Conservation (phyloP, 2,329 filamentous ascomycete genomes). For the Xylaria sp. region DNA sequence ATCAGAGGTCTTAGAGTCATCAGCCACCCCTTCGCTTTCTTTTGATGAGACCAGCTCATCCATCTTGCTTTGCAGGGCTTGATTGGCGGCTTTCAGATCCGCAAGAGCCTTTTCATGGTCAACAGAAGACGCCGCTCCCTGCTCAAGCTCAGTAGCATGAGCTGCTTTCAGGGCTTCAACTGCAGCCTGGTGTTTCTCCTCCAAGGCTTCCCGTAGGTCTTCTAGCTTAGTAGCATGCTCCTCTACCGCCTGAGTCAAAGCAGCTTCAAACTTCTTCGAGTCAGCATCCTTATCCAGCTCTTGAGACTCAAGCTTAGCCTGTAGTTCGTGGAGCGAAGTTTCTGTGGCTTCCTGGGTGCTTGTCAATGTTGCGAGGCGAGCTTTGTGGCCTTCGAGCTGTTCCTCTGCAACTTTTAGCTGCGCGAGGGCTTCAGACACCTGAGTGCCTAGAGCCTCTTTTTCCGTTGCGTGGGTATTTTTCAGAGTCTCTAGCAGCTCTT, state of each 20-base stretch:
- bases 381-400: constrained; percentile 57
- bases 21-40: constrained; percentile 52
- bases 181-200: constrained; percentile 56
- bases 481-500: constrained; percentile 54
- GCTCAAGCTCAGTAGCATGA: constrained; percentile 56
- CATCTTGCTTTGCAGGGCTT: constrained; percentile 60
- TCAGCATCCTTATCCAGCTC: constrained; percentile 49
- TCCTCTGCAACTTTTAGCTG: constrained; percentile 58
- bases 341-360: constrained; percentile 56
- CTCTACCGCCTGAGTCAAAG: constrained; percentile 47
- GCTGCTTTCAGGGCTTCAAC: constrained; percentile 59
- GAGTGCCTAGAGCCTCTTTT: constrained; percentile 52
- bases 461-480: constrained; percentile 57
- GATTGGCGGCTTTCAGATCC: constrained; percentile 58
- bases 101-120: constrained; percentile 56
- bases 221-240: constrained; percentile 58
- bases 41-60: constrained; percentile 57
- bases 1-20: constrained; percentile 51
- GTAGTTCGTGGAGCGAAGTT: constrained; percentile 54
- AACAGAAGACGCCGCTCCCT: constrained; percentile 51
- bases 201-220: constrained; percentile 55
- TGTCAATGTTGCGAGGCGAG: constrained; percentile 54
- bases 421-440: constrained; percentile 55
- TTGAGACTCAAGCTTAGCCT: constrained; percentile 56
- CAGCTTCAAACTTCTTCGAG: constrained; percentile 46